These are phyloP conservation scores for Dictyostelium firmibasis DNA, from an alignment of 78 protist species.

Conservation along the genomic window DNA sequence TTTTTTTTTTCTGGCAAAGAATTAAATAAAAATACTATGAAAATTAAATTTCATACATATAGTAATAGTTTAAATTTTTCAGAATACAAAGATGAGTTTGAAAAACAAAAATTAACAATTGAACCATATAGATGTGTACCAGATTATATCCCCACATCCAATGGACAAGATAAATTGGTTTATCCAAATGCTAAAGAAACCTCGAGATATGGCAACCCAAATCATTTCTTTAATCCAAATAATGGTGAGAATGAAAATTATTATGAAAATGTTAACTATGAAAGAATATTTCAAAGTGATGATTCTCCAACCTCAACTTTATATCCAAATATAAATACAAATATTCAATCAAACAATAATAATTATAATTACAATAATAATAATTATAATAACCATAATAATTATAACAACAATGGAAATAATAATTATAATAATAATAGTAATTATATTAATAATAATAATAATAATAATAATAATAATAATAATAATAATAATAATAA, in stretches of 20 bases:
- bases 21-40: slow-evolving; percentile 14
- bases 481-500: too few species aligned
- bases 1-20: neutral
- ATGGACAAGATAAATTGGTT: neutral
- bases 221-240: slow-evolving; percentile 2
- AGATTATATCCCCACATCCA: neutral
- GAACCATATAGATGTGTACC: neutral
- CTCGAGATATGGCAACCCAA: neutral
- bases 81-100: slow-evolving; percentile 21
- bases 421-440: too few species aligned
- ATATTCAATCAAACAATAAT: neutral
- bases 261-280: neutral
- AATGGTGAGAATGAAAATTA: neutral
- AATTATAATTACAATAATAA: neutral
- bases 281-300: neutral
- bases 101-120: slow-evolving; percentile 12
- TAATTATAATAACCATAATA: neutral
- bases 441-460: too few species aligned
- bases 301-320: neutral
- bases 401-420: too few species aligned
- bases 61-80: slow-evolving; percentile 7
- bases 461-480: too few species aligned
- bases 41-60: slow-evolving; percentile 27
- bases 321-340: too few species aligned
- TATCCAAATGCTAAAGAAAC: neutral